Evolutionary conservation across 1,284 basidiomycete species (phyloP), one percentile per base, ranked within the genome.

Genomic region (Ganoderma boninense): DNA sequence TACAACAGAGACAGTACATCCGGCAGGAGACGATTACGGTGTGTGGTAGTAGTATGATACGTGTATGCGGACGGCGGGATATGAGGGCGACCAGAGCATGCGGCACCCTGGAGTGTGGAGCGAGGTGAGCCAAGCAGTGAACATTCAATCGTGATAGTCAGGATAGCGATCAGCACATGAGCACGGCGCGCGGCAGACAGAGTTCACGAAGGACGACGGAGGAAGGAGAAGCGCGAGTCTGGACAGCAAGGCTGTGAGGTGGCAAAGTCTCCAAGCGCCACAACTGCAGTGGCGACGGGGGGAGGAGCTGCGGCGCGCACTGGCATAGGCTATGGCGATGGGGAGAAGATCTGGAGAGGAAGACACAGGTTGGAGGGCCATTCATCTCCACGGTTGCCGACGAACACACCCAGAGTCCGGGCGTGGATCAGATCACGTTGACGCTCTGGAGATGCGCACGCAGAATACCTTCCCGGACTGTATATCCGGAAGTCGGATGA

Each of bases 391-490:
- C 29, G 14, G 52, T 57, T 40, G 57, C 18, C 35, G 18, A n/a
- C 35, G 35, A 60, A 13, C 35, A 40, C 35, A 23, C 20, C 54
- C 43, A 32, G 49, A 43, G 61, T 32, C 16, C 62, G 29, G 29
- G 42, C 44, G 42, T 29, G 49, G 14, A 32, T 78, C 74, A 80
- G 72, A 80, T 80, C 52, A 80, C 79, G 70, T 79, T 79, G 69
- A 80, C 78, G 74, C 79, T 79, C 71, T 80, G 78, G 38, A 80
- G 74, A 61, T 80, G 79, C 16, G 79, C 75, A 62, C 79, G 79
- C 4, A 80, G 76, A 73, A 80, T 80, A 49, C 79, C 79, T 64
- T 80, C 79, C 11, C 78, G 76, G 16, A 80, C 79, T 80, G 70
- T 42, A n/a, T 35, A 18, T 35, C 42, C 62, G 18, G 42, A 52